These are phyloP conservation scores for Xylariaceae sp. DNA, from an alignment of 2,329 filamentous ascomycete species.

Conservation along the genomic window DNA sequence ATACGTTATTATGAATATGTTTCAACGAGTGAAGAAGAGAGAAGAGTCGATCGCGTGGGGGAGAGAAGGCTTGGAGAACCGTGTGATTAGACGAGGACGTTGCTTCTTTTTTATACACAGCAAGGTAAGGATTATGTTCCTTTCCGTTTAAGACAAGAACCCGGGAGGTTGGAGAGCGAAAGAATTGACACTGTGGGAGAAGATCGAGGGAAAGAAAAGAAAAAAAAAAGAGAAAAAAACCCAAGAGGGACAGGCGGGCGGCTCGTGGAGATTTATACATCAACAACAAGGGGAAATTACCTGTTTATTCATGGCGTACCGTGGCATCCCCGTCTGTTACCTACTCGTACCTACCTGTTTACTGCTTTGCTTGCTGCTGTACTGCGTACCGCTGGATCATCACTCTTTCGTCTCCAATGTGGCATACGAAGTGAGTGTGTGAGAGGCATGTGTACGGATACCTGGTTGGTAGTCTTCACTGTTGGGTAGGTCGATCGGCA, in stretches of 20 bases:
- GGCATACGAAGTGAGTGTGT: too few relatives aligned
- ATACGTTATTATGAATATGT: constrained; percentile 1
- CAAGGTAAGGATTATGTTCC: background rate
- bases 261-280: constrained; percentile 4
- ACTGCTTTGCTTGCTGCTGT: too few relatives aligned
- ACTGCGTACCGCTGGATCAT: too few relatives aligned
- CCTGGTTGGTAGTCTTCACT: background rate
- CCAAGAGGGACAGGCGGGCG: background rate
- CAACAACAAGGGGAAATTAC: background rate
- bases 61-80: background rate
- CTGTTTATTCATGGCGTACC: background rate
- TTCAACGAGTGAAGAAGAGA: constrained; percentile 16
- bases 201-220: constrained; percentile 1
- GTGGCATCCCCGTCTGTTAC: too few relatives aligned
- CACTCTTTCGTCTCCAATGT: too few relatives aligned
- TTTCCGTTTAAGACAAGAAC: background rate
- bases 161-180: background rate
- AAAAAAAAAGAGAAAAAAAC: background rate
- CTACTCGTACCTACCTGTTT: too few relatives aligned
- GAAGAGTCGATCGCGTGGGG: constrained; percentile 7
- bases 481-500: background rate
- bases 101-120: constrained; percentile 11
- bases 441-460: background rate
- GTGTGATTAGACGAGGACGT: constrained; percentile 3
- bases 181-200: constrained; percentile 4